These are phyloP conservation scores for Cyclocybe aegerita DNA, from an alignment of 768 basidiomycete species.

Conservation along the genomic window DNA sequence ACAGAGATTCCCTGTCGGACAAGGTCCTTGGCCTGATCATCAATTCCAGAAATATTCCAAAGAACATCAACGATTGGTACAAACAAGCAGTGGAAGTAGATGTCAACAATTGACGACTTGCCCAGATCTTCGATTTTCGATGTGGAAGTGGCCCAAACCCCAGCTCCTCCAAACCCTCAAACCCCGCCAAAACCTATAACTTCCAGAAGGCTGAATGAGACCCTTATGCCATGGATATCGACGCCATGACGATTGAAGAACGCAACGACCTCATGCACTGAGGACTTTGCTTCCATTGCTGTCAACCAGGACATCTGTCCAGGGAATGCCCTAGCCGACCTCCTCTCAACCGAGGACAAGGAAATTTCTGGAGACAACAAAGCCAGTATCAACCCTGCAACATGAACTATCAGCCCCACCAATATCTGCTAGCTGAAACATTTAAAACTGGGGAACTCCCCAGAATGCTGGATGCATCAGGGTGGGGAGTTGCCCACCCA, in stretches of 20 bases:
- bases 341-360: not conserved
- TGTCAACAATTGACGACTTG: not conserved
- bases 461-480: no score
- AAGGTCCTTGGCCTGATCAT: no score
- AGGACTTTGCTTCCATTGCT: slow-evolving; percentile 9
- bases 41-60: not conserved
- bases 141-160: no score
- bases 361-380: not conserved
- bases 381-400: not conserved
- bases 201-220: not conserved
- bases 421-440: no score
- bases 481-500: no score
- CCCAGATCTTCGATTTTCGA: no score
- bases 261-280: slow-evolving; percentile 1
- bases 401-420: not conserved
- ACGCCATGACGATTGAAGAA: not conserved
- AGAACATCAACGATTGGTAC: not conserved
- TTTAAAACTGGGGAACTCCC: no score
- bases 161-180: no score
- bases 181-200: no score
- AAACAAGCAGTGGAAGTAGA: not conserved
- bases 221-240: slow-evolving; percentile 7
- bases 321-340: slow-evolving; percentile 8
- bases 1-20: not conserved
- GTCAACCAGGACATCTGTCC: not conserved